A percentile compares a stretch with the other conserved stretches of the same genome.
Evolutionary conservation across 805 yeast species (phyloP).

Genomic region (Cyberlindnera euphorbiae): DNA sequence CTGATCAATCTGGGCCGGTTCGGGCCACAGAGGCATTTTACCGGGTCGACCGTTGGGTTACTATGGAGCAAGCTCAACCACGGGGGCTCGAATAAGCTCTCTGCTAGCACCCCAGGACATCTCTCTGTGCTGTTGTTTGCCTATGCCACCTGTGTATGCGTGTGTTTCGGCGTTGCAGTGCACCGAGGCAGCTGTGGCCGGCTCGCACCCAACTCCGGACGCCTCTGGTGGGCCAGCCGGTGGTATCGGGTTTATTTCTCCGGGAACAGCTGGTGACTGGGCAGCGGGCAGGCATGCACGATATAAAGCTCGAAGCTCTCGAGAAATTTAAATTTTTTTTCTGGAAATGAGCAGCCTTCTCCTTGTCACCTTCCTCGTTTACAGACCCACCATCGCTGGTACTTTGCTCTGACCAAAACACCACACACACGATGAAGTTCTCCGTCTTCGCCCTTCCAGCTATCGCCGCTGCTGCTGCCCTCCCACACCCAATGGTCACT

Average conservation of each 20-base stretch:
- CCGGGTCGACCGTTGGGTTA: too few species aligned
- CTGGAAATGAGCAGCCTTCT: not conserved
- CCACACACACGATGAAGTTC: conserved; percentile 10
- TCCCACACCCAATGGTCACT: conserved; percentile 21
- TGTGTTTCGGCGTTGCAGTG: too few species aligned
- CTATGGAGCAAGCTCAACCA: too few species aligned
- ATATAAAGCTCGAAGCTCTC: not conserved
- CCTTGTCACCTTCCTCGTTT: not conserved
- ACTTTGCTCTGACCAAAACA: not conserved
- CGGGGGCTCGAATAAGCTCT: too few species aligned
- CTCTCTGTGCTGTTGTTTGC: too few species aligned
- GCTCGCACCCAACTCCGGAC: too few species aligned
- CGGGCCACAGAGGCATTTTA: conserved; percentile 1
- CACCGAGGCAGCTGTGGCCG: too few species aligned
- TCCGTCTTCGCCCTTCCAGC: conserved; percentile 10
- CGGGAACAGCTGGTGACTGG: not conserved
- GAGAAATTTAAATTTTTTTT: too few species aligned
- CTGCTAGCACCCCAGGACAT: too few species aligned
- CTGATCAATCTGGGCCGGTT: conserved; percentile 6
- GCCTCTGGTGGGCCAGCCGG: too few species aligned
- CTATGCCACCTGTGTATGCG: too few species aligned
- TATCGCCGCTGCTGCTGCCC: conserved; percentile 22
- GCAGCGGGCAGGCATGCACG: not conserved
- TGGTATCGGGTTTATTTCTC: conserved; percentile 12
- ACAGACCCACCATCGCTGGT: not conserved